A percentile compares a stretch with the other conserved stretches of the same genome.
These are phyloP conservation scores for Pseudogymnoascus sp. DNA, from an alignment of 2,329 filamentous ascomycete species.

Conservation along the genomic window DNA sequence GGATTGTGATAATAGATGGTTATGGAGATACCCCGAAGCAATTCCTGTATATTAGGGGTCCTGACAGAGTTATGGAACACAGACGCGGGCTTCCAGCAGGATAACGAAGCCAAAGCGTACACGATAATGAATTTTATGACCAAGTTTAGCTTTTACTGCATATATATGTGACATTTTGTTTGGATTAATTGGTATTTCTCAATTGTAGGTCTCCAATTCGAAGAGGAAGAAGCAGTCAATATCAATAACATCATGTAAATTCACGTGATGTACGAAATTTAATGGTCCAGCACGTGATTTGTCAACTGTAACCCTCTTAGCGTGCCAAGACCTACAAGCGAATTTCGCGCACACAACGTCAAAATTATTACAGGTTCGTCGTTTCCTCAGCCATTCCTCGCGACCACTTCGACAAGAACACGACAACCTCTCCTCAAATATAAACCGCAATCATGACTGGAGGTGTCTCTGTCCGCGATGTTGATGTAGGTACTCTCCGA, in stretches of 20 bases:
- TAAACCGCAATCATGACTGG: conserved; percentile 64
- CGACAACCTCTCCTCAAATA: conserved; percentile 14
- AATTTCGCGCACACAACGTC: conserved; percentile 10
- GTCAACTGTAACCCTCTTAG: neutral
- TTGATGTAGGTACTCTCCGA: conserved; percentile 57
- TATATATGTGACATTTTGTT: too few species aligned
- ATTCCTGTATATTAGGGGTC: conserved; percentile 5
- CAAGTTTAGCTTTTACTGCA: neutral
- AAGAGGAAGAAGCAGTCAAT: too few species aligned
- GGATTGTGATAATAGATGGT: neutral
- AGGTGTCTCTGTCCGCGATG: conserved; percentile 76
- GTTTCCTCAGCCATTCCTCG: conserved; percentile 9
- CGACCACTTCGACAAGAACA: conserved; percentile 9
- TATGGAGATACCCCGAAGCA: conserved; percentile 2
- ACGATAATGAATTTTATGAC: neutral
- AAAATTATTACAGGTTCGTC: conserved; percentile 4
- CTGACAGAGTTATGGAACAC: neutral
- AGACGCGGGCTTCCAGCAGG: neutral
- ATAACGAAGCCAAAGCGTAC: neutral
- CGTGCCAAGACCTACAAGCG: conserved; percentile 9
- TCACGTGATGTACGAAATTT: neutral
- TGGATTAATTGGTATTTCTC: too few species aligned
- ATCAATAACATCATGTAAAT: neutral
- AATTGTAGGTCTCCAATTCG: too few species aligned
- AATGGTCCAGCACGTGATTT: neutral